A percentile compares a stretch with the other conserved stretches of the same genome.
Evolutionary conservation across 2,329 filamentous ascomycete genomes (phyloP).

Genomic region (Cadophora sp.): DNA sequence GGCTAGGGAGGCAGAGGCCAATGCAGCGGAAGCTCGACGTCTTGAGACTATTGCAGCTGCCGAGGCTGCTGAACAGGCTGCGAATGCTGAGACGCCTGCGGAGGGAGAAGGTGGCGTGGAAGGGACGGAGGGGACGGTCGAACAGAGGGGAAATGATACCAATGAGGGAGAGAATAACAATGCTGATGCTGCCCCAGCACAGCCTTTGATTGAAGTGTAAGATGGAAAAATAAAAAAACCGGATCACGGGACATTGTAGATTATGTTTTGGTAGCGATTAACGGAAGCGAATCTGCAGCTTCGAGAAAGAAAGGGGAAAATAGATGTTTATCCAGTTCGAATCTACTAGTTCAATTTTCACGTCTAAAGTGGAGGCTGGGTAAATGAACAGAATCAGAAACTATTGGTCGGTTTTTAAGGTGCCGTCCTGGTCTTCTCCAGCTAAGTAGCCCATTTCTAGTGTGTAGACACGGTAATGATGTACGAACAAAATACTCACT

Average conservation of each 20-base stretch:
- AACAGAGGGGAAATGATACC: conserved; percentile 7
- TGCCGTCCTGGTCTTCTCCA: no score
- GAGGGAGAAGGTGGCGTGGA: conserved; percentile 3
- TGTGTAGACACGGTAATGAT: no score
- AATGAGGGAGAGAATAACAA: conserved; percentile 19
- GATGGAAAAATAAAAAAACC: not conserved
- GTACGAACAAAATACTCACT: no score
- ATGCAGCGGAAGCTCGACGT: conserved; percentile 39
- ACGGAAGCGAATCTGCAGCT: not conserved
- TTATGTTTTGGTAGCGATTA: conserved; percentile 4
- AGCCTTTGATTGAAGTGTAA: conserved; percentile 32
- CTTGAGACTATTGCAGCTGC: conserved; percentile 36
- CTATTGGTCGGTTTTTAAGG: not conserved
- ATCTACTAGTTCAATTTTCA: not conserved
- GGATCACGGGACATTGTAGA: not conserved
- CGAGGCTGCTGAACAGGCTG: conserved; percentile 32
- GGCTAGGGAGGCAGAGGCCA: conserved; percentile 43
- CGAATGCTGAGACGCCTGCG: conserved; percentile 13
- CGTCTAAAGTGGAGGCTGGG: not conserved
- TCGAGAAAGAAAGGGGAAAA: not conserved
- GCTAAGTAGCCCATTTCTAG: no score
- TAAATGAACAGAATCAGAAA: not conserved
- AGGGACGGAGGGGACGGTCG: not conserved
- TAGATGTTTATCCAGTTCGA: not conserved
- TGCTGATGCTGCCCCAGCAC: conserved; percentile 19